Percentiles rank a stretch among this genome's conserved stretches.
Evolutionary conservation across 2,329 filamentous ascomycete species (phyloP).

Genomic region (Pyrenophora tritici-repentis): DNA sequence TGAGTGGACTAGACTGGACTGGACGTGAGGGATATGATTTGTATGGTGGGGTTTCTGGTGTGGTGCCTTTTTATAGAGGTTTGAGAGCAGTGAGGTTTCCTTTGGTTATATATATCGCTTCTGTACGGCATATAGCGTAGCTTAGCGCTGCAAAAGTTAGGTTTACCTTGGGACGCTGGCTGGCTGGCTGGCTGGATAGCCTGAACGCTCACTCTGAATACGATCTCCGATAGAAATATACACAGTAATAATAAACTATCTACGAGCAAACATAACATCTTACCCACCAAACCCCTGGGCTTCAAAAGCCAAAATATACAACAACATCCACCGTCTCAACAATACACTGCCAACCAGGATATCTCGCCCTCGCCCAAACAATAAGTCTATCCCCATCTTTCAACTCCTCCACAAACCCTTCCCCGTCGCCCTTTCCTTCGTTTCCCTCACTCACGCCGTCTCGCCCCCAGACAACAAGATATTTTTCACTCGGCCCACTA

Average conservation of each 20-base stretch:
- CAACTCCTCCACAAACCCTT: constrained; percentile 34
- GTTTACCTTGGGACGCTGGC: too few species aligned
- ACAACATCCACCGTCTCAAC: constrained; percentile 28
- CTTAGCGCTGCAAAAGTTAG: not conserved
- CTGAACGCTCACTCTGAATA: too few species aligned
- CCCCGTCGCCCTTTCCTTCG: constrained; percentile 32
- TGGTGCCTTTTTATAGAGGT: too few species aligned
- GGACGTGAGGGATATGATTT: too few species aligned
- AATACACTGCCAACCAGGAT: constrained; percentile 36
- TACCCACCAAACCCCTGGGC: not conserved
- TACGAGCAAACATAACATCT: too few species aligned
- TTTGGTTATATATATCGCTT: too few species aligned
- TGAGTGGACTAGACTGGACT: not conserved
- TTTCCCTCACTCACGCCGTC: constrained; percentile 16
- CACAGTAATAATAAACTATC: too few species aligned
- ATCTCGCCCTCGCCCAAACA: constrained; percentile 43
- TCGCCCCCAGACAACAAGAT: constrained; percentile 28
- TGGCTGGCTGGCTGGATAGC: too few species aligned
- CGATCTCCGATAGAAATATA: too few species aligned
- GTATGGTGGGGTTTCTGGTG: too few species aligned
- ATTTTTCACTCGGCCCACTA: constrained; percentile 13
- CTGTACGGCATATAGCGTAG: not conserved
- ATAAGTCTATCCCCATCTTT: constrained; percentile 34
- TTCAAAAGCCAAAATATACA: constrained; percentile 29
- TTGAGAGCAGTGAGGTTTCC: too few species aligned